Base-by-base conservation (phyloP, 768 basidiomycete genomes). In the Calocybe gangraenosa region DNA sequence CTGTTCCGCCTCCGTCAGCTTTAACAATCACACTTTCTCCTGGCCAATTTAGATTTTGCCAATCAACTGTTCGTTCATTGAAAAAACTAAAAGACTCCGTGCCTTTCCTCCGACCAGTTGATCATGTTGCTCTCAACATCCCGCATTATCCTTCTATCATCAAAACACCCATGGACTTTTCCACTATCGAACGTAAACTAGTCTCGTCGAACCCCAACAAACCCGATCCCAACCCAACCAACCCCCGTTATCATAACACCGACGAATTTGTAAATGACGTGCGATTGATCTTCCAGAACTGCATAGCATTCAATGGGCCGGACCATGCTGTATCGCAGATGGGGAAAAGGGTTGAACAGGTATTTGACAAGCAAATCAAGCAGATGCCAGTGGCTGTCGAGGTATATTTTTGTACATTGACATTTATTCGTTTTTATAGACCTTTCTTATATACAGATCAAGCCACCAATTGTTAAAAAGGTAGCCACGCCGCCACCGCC, bases 121-220 rank as follows among this genome's bases (percentile, higher is more conserved):
- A 99, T 63, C 76, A 84, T 17, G 76, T 93, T 53, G 85, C 81
- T 7, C 70, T 92, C 54, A 81, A 80, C 49, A 81, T 91, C 49
- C 95, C 92, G 7, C 92, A 95, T 62, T 99, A 99, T 57, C 79
- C 79, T 28, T 74, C 74, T 36, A 81, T 98, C 60, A 80, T 99
- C 66, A 89, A 84, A 59, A 79, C 75, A 20, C 96, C 96, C 0
- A 97, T 97, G 91, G 96, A 98, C 62, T 76, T 99, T 37, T 76
- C 82, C 2, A 96, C 95, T 35, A 80, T 97, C 47, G 95, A 98
- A 66, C 79, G 79, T 57, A 96, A 97, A 67, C 73, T 98, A 34
- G 57, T 54, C 25, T 80, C 86, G 1, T 90, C 90, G 11, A 94
- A 91, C 57, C 84, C 87, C 2, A 55, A 68, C 42, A 92, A 90